Evolutionary conservation across 2,329 filamentous ascomycete species (phyloP), one percentile per base, ranked within the genome.

Genomic region (Verticillium klebahnii): DNA sequence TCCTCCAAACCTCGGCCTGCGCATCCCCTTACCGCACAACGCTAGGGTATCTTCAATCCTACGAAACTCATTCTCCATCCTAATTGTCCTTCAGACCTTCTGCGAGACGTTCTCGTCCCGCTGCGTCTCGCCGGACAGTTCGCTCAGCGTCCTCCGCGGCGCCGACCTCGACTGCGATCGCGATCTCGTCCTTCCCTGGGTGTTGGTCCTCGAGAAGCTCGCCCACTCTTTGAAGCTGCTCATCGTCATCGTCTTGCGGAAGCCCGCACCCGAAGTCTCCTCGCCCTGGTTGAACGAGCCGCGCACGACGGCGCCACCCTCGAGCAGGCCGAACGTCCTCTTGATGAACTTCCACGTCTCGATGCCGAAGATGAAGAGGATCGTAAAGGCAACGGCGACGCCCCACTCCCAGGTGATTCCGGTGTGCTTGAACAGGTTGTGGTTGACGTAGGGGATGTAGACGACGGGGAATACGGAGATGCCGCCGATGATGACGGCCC

Each of bases 341-440:
- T 93, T 93, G 64, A 75, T 73, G 68, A 82, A 82, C 77, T 93
- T 92, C 89, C 89, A 93, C 11, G 77, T 72, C 78, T 93, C 90
- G 50, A 92, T 82, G 31, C 88, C 87, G 0, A 80, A 72, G 56
- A 93, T 82, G 70, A 89, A 93, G 4, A 91, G 70, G 14, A 88
- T 65, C 0, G 87, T 82, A 62, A 85, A 85, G 23, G 86, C 82
- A 36, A 91, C 78, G 0, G 89, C 84, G 6, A 93, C 78, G 1
- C 82, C 85, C 89, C 89, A 93, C 71, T 92, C 90, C 90, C 90
- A 93, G 19, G 78, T 82, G 67, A 93, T 92, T 19, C 80, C 82
- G 8, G 77, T 82, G 75, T 92, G 89, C 76, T 90, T 89, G 80
- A 92, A 91, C 40, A 92, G 89, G 32, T 82, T 81, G 17, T 78